Percentiles rank a stretch among this genome's conserved stretches.
phyloP scores from a whole-genome alignment of 371 early-diverging fungal species.

The Apophysomyces ossiformis region DNA sequence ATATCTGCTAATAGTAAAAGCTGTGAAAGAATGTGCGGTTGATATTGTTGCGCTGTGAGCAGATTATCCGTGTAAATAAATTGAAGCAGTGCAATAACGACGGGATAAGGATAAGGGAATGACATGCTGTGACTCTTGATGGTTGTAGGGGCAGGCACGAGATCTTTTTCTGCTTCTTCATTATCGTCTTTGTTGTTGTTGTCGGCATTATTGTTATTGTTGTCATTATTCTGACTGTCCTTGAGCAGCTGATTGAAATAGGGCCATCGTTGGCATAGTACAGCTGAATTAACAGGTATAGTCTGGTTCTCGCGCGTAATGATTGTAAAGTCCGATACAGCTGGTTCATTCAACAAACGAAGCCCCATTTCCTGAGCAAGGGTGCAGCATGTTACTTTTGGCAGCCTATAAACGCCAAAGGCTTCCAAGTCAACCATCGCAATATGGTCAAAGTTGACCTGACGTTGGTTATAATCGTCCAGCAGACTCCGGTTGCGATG shows the following conservation, averaged over 20 bases:
- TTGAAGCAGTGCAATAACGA: conserved; percentile 60
- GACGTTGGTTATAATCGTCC: conserved; percentile 81
- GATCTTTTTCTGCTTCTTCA: conserved; percentile 3
- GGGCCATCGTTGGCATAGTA: conserved; percentile 72
- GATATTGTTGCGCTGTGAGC: conserved; percentile 54
- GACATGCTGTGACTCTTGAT: conserved; percentile 28
- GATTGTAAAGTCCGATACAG: conserved; percentile 63
- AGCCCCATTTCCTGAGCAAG: conserved; percentile 64
- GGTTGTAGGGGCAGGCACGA: background rate
- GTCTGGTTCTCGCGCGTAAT: conserved; percentile 61
- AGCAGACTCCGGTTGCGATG: conserved; percentile 68
- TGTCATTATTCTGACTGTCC: conserved; percentile 24
- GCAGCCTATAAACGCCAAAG: conserved; percentile 61
- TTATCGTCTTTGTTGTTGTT: background rate
- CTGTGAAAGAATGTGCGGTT: conserved; percentile 57
- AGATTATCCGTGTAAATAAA: conserved; percentile 68
- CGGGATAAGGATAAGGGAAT: conserved; percentile 60
- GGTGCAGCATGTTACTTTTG: conserved; percentile 49
- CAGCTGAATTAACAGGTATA: conserved; percentile 68
- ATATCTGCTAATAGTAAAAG: conserved; percentile 57
- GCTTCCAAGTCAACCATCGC: conserved; percentile 71
- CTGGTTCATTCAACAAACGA: conserved; percentile 61
- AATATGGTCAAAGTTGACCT: conserved; percentile 69
- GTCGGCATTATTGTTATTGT: background rate
- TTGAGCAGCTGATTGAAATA: conserved; percentile 60